phyloP scores from a whole-genome alignment of 768 basidiomycete species.

The Tephrocybe sp. region DNA sequence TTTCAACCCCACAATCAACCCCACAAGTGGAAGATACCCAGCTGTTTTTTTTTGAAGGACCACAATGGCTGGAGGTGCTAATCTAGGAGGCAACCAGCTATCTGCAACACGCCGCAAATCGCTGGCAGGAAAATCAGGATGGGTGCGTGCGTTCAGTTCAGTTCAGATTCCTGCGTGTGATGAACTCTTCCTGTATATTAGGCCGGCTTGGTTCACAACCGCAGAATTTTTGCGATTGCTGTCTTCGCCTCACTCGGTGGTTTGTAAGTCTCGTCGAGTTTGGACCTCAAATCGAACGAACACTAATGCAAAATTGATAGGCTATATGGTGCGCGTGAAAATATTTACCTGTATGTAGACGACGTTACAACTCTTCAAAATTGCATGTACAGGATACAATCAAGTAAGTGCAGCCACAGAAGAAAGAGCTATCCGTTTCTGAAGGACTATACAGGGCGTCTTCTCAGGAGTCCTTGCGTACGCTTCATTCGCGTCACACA shows the following conservation, averaged over 20 bases:
- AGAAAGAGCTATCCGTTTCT: not conserved
- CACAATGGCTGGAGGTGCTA: conserved; percentile 45
- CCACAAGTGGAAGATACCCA: not conserved
- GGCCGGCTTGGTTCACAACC: conserved; percentile 67
- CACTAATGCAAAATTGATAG: too few species aligned
- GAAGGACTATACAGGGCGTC: conserved; percentile 49
- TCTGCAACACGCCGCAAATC: conserved; percentile 47
- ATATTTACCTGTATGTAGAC: not conserved
- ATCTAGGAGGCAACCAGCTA: conserved; percentile 26
- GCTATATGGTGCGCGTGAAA: conserved; percentile 49
- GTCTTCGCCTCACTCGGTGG: conserved; percentile 81
- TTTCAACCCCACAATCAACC: not conserved
- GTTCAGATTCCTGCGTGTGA: not conserved
- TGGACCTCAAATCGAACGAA: too few species aligned
- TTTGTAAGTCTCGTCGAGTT: conserved; percentile 48
- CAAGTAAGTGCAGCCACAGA: conserved; percentile 36
- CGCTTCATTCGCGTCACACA: not conserved
- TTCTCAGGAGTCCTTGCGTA: conserved; percentile 73
- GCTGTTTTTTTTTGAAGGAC: not conserved
- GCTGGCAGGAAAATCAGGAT: conserved; percentile 65
- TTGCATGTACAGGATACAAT: conserved; percentile 64
- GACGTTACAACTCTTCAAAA: too few species aligned
- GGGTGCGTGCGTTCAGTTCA: conserved; percentile 40
- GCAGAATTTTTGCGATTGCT: conserved; percentile 61
- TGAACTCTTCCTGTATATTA: conserved; percentile 19